Evolutionary conservation across 164 flowering plant species (phyloP).

Genomic region (Paratinospora sagittata): DNA sequence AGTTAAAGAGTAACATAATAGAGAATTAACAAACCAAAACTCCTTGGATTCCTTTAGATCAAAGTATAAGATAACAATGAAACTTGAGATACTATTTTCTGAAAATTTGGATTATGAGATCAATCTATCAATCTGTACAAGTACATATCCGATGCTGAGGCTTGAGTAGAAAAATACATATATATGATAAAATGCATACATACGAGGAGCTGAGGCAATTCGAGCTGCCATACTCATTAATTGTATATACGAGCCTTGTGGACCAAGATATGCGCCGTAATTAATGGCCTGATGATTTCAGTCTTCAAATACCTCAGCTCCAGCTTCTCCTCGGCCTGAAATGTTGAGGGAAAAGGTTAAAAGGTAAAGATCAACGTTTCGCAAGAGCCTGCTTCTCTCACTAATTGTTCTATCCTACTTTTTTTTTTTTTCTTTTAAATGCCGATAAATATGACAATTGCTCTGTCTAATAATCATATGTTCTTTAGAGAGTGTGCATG

Average conservation of each 20-base stretch:
- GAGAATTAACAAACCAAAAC: background rate
- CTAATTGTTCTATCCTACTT: background rate
- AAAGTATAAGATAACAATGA: background rate
- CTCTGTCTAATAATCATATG: conserved; percentile 61
- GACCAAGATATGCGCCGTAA: background rate
- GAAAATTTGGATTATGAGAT: conserved; percentile 11
- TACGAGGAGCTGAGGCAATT: background rate
- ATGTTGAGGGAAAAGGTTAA: conserved; percentile 23
- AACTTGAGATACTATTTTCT: background rate
- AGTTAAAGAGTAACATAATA: background rate
- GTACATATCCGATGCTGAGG: conserved; percentile 5
- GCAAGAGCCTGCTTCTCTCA: conserved; percentile 7
- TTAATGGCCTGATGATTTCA: background rate
- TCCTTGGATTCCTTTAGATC: background rate
- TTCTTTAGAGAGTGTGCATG: conserved; percentile 82
- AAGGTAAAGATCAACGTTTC: conserved; percentile 4
- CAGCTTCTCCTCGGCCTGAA: conserved; percentile 64
- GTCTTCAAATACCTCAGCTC: conserved; percentile 27
- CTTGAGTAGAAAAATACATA: background rate
- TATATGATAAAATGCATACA: conserved; percentile 6
- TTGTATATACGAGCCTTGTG: background rate
- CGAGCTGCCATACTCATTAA: too few species aligned
- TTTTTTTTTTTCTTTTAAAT: conserved; percentile 22
- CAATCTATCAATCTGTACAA: conserved; percentile 29
- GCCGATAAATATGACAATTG: conserved; percentile 25